Conservation (phyloP, 2,329 filamentous ascomycete genomes). For the Pseudogymnoascus sp. region DNA sequence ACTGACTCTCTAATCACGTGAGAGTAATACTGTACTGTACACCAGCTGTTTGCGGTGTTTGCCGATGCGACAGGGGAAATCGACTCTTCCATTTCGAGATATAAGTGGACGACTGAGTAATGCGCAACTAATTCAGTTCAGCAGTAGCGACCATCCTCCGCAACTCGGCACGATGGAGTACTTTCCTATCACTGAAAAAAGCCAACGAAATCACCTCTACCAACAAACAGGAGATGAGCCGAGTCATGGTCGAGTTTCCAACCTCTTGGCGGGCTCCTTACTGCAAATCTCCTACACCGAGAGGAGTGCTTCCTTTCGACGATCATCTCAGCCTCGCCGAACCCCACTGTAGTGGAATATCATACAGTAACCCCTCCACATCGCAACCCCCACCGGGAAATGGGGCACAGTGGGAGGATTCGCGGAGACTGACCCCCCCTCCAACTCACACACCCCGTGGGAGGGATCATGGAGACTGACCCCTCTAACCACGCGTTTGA, state of each 20-base stretch:
- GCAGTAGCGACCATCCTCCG: neutral
- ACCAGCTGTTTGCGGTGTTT: neutral
- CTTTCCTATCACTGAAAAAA: neutral
- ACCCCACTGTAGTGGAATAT: neutral
- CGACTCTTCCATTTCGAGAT: neutral
- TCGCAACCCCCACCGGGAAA: neutral
- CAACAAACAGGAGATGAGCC: neutral
- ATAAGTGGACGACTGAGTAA: neutral
- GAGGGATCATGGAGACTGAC: neutral
- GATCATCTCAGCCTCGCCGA: slow-evolving; percentile 3
- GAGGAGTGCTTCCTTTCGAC: neutral
- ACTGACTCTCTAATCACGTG: neutral
- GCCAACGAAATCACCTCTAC: neutral
- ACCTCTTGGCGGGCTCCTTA: neutral
- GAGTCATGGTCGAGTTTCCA: slow-evolving; percentile 8
- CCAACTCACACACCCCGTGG: neutral
- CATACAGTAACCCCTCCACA: neutral
- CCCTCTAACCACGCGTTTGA: neutral
- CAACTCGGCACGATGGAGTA: neutral
- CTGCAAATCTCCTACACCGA: neutral
- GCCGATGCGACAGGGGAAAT: neutral
- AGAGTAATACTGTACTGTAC: neutral
- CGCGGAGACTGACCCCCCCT: neutral
- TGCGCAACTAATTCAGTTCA: neutral
- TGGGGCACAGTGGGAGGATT: neutral